Conservation (phyloP, 2,329 filamentous ascomycete species). For the Cladorrhinum sp. region DNA sequence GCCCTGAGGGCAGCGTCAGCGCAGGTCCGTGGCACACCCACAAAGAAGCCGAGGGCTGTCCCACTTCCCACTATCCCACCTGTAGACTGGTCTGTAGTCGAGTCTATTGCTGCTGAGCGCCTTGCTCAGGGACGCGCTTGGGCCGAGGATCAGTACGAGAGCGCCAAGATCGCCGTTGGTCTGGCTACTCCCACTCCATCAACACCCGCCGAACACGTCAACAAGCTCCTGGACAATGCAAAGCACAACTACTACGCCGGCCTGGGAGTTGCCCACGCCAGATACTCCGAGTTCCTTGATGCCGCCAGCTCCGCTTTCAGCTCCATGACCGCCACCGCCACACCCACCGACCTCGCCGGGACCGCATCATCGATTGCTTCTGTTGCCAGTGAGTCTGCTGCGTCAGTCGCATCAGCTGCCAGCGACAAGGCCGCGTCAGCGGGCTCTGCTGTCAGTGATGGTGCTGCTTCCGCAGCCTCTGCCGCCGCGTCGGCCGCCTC, state of each 20-base stretch:
- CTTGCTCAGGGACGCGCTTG: conserved; percentile 67
- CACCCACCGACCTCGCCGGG: conserved; percentile 52
- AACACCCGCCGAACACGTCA: conserved; percentile 47
- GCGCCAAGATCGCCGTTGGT: conserved; percentile 63
- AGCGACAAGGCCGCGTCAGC: conserved; percentile 45
- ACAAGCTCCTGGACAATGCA: conserved; percentile 60
- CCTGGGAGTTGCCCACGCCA: conserved; percentile 72
- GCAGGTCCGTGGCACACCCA: conserved; percentile 47
- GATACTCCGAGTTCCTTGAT: conserved; percentile 71
- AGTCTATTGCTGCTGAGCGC: conserved; percentile 66
- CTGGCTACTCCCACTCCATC: conserved; percentile 56
- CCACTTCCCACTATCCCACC: conserved; percentile 32
- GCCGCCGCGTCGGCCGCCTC: conserved; percentile 23
- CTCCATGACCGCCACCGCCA: conserved; percentile 56
- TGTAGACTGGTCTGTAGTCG: conserved; percentile 48
- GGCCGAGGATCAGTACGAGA: conserved; percentile 69
- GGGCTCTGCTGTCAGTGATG: conserved; percentile 49
- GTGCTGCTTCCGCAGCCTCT: conserved; percentile 39
- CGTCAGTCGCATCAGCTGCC: conserved; percentile 44
- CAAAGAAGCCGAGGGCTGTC: conserved; percentile 36
- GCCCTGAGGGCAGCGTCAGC: conserved; percentile 54
- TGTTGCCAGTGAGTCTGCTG: conserved; percentile 45
- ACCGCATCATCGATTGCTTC: conserved; percentile 46
- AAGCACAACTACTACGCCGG: conserved; percentile 72
- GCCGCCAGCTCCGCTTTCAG: conserved; percentile 69